phyloP scores from a whole-genome alignment of 257 asterid species.

The Agastache rugosa region DNA sequence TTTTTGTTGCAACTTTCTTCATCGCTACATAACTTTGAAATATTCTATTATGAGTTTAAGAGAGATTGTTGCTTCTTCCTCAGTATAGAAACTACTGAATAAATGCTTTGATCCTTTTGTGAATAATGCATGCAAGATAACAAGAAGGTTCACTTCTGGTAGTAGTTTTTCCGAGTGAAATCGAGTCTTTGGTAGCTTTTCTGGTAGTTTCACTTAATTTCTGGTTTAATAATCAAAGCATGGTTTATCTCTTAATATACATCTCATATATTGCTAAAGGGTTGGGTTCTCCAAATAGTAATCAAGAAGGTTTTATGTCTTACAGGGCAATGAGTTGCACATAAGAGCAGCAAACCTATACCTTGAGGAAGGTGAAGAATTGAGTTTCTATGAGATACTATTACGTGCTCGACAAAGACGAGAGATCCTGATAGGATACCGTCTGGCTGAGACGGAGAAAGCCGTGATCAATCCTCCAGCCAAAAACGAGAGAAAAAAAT shows the following conservation, averaged over 20 bases:
- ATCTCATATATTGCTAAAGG: not conserved
- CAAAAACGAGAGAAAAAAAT: conserved; percentile 60
- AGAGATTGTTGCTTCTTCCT: not conserved
- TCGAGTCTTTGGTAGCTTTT: not conserved
- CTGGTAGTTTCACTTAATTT: not conserved
- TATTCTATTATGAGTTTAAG: not conserved
- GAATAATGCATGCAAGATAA: not conserved
- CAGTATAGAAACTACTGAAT: not conserved
- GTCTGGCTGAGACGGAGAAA: conserved; percentile 64
- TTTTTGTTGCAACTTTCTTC: not conserved
- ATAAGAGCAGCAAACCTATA: conserved; percentile 78
- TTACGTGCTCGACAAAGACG: conserved; percentile 83
- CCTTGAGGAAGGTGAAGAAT: conserved; percentile 66
- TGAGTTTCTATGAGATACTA: conserved; percentile 84
- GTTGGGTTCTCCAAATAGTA: not conserved
- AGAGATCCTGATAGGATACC: conserved; percentile 83
- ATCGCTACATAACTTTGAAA: not conserved
- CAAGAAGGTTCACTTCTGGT: too few species aligned
- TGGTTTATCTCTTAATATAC: not conserved
- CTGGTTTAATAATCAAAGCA: not conserved
- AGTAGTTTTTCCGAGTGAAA: too few species aligned
- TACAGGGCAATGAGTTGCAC: conserved; percentile 91
- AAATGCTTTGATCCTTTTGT: not conserved
- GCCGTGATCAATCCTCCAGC: conserved; percentile 75
- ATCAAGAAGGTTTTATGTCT: conserved; percentile 17